Base-by-base conservation (phyloP, 768 basidiomycete genomes). In the Asterophora parasitica region DNA sequence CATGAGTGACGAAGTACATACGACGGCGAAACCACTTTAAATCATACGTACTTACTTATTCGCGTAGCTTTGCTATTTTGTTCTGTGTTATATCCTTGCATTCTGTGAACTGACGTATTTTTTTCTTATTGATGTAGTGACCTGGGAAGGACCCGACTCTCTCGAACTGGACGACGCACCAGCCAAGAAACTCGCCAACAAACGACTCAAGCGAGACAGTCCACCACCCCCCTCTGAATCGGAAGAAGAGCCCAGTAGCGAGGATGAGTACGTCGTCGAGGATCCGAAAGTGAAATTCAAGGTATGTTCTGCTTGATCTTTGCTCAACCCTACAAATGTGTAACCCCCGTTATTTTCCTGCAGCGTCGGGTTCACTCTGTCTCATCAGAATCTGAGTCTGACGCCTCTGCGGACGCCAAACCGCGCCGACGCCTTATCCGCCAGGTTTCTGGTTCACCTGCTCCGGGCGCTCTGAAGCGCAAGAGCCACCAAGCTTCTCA, bases 201-300 rank as follows among this genome's bases (percentile, higher is more conserved):
- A 59, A 31, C 60, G 53, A 31, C 48, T 51, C 34, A 52, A 56
- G 36, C 51, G 59, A 41, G 54, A 60, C 17, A 57, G 47, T 9
- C 62, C 58, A 16, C 39, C 48, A 2, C 41, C 42, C 9, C 51
- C 67, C 13, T 74, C 76, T 15, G 77, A 78, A 54, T 74, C 78
- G 2, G 78, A 76, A 41, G 69, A 67, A 17, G 72, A 75, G 42
- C 65, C 65, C 27, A 73, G 72, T 47, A 85, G 81, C 59, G 85
- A 78, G 50, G 87, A 89, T 57, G 88, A 90, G 56, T 89, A 86
- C 61, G 72, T 85, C 41, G 80, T 68, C 40, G 77, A 76, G 51
- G 60, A 65, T 17, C 61, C 61, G 49, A 62, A 57, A 54, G 43
- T 46, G 16, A 72, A 69, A 54, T 63, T 53, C 35, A 78, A 73